These are phyloP conservation scores for Xylariaceae sp. DNA, from an alignment of 2,329 filamentous ascomycete genomes.

Conservation along the genomic window DNA sequence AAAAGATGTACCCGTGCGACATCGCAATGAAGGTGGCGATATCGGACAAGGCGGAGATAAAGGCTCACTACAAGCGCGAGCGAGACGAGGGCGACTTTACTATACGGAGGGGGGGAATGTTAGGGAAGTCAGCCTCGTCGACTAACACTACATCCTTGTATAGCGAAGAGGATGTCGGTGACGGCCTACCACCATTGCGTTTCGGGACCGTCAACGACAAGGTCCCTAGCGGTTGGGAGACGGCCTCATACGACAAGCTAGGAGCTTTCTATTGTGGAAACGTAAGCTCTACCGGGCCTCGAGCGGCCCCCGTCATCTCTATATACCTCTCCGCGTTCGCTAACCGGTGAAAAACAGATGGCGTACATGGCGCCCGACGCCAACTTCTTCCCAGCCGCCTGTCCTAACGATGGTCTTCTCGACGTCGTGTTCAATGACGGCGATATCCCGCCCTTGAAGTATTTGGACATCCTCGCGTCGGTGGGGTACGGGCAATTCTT, in stretches of 20 bases:
- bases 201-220: slow-evolving; percentile 81
- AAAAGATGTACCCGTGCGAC: slow-evolving; percentile 85
- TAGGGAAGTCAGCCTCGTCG: slow-evolving; percentile 8
- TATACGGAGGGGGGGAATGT: slow-evolving; percentile 36
- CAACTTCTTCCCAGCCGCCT: slow-evolving; percentile 84
- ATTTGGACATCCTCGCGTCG: slow-evolving; percentile 69
- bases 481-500: slow-evolving; percentile 78
- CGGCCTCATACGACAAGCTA: slow-evolving; percentile 73
- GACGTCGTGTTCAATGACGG: slow-evolving; percentile 84
- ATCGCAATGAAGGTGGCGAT: slow-evolving; percentile 83
- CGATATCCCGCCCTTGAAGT: slow-evolving; percentile 67
- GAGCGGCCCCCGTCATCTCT: background rate
- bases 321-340: background rate
- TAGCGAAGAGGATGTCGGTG: slow-evolving; percentile 37
- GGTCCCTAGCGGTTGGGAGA: slow-evolving; percentile 76
- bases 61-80: slow-evolving; percentile 67
- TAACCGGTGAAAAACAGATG: slow-evolving; percentile 61
- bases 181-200: slow-evolving; percentile 70
- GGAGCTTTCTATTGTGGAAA: slow-evolving; percentile 96
- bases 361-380: slow-evolving; percentile 84
- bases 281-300: slow-evolving; percentile 46
- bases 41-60: slow-evolving; percentile 73
- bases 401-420: slow-evolving; percentile 82
- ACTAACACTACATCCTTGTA: slow-evolving; percentile 30
- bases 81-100: slow-evolving; percentile 11